A percentile compares a stretch with the other conserved stretches of the same genome.
phyloP scores from a whole-genome alignment of 139 green algal species.

The Coccomyxa sp. region DNA sequence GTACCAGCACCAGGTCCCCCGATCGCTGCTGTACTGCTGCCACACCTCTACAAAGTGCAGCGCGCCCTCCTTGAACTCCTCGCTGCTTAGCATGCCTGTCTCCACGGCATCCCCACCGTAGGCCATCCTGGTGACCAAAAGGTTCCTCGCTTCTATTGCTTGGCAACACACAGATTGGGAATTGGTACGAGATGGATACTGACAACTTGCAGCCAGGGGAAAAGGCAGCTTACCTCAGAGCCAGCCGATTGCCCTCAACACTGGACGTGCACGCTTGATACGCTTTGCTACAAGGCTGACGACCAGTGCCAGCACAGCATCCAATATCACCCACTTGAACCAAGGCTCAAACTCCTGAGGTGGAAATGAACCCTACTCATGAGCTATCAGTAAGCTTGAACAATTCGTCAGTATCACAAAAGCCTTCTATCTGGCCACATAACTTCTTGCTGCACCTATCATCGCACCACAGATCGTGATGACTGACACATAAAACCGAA shows the following conservation, averaged over 20 bases:
- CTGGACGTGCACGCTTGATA: not conserved
- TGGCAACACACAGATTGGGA: too few relatives aligned
- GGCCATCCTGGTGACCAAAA: too few relatives aligned
- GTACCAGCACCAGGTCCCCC: conserved; percentile 3
- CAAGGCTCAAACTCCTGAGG: conserved; percentile 26
- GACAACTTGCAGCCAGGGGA: too few relatives aligned
- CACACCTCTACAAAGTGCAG: not conserved
- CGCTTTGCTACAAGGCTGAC: not conserved
- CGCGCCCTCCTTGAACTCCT: not conserved
- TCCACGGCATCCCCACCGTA: not conserved
- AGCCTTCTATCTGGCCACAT: too few relatives aligned
- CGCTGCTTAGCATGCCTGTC: conserved; percentile 7
- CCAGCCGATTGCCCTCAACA: conserved; percentile 16
- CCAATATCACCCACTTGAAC: conserved; percentile 24
- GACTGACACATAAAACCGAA: too few relatives aligned
- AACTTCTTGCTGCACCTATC: too few relatives aligned
- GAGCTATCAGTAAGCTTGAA: not conserved
- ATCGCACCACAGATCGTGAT: too few relatives aligned
- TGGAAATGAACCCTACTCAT: not conserved
- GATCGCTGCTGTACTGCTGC: conserved; percentile 1
- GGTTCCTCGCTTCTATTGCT: too few relatives aligned
- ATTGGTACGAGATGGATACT: too few relatives aligned
- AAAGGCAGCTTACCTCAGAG: conserved; percentile 5
- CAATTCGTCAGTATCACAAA: too few relatives aligned
- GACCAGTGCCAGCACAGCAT: conserved; percentile 8